Conservation (phyloP, 2,329 filamentous ascomycete genomes). For the Scopulariopsis brevicaulis region DNA sequence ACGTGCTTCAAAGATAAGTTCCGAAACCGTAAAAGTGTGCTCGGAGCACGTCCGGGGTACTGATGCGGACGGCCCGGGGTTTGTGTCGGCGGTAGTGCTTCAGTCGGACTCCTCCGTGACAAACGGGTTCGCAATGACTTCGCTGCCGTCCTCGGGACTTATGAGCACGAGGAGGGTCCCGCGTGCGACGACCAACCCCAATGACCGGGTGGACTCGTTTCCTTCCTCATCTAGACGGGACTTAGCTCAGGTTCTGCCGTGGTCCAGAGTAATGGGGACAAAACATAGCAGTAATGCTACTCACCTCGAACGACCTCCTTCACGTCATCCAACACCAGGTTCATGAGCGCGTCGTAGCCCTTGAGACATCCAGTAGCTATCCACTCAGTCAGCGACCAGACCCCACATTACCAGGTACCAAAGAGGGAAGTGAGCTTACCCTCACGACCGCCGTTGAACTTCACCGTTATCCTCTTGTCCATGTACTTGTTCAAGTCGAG, state of each 20-base stretch:
- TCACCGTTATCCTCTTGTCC: conserved; percentile 91
- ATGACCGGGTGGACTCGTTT: conserved; percentile 68
- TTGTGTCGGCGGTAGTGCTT: conserved; percentile 6
- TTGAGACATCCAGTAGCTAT: conserved; percentile 64
- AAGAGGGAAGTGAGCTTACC: conserved; percentile 35
- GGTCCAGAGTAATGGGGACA: neutral
- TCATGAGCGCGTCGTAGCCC: conserved; percentile 96
- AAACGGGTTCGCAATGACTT: conserved; percentile 93
- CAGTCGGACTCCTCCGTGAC: conserved; percentile 8
- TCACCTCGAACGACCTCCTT: conserved; percentile 80
- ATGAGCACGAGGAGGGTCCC: conserved; percentile 89
- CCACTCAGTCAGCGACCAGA: neutral
- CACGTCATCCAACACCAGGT: conserved; percentile 89
- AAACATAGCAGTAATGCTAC: conserved; percentile 10
- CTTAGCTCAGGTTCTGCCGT: neutral
- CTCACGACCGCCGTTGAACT: conserved; percentile 91
- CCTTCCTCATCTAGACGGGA: conserved; percentile 69
- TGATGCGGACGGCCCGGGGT: neutral
- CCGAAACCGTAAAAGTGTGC: neutral
- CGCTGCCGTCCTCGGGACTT: conserved; percentile 85
- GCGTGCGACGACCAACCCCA: conserved; percentile 80
- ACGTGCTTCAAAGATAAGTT: neutral
- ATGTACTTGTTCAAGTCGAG: conserved; percentile 91
- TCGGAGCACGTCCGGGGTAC: neutral
- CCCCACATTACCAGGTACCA: neutral